These are phyloP conservation scores for Chlamydomonas sp. DNA, from an alignment of 139 green algal genomes.

Conservation along the genomic window DNA sequence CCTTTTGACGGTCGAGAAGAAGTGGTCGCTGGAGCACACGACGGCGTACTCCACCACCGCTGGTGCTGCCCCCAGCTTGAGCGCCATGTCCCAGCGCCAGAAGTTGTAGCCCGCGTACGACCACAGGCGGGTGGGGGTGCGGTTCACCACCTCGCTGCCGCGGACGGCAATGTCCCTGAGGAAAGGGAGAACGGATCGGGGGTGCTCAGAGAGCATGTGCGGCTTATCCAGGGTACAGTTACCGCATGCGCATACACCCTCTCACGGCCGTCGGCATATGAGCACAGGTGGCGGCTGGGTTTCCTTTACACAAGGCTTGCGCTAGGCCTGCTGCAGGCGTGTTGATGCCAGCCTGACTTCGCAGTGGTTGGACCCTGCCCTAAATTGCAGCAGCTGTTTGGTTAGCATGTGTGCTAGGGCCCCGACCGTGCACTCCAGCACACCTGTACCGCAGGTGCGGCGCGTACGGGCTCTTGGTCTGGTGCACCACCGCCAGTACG, in stretches of 20 bases:
- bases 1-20: constrained; percentile 3
- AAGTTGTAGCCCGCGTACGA: constrained; percentile 43
- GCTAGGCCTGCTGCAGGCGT: too few relatives aligned
- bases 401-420: too few relatives aligned
- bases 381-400: too few relatives aligned
- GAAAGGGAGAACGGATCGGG: background rate
- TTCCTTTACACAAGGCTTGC: too few relatives aligned
- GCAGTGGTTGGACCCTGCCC: too few relatives aligned
- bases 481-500: constrained; percentile 49
- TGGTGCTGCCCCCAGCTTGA: constrained; percentile 9
- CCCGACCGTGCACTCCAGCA: too few relatives aligned
- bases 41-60: background rate
- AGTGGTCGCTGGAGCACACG: constrained; percentile 6
- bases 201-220: background rate
- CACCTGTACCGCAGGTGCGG: constrained; percentile 35
- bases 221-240: too few relatives aligned
- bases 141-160: background rate
- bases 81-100: constrained; percentile 24
- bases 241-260: too few relatives aligned
- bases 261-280: too few relatives aligned
- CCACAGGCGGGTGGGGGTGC: background rate
- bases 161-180: constrained; percentile 2
- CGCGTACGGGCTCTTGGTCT: constrained; percentile 21
- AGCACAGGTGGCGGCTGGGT: too few relatives aligned
- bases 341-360: too few relatives aligned